These are phyloP conservation scores for Colletotrichum kahawae DNA, from an alignment of 2,329 filamentous ascomycete genomes.

Conservation along the genomic window DNA sequence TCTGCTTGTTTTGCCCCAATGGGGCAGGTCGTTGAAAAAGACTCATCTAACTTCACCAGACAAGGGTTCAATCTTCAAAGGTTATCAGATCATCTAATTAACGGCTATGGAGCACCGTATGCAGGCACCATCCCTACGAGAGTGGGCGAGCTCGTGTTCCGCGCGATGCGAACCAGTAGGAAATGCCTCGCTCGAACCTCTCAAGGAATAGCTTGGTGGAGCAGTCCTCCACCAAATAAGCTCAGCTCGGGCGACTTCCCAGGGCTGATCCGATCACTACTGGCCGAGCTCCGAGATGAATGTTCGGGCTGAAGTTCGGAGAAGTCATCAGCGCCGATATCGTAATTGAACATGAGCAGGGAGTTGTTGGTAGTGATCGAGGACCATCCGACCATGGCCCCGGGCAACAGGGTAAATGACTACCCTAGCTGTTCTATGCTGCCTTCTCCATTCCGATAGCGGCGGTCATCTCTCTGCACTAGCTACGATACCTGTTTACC, in stretches of 20 bases:
- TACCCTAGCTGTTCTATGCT: too few relatives aligned
- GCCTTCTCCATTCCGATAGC: too few relatives aligned
- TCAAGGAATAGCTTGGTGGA: not conserved
- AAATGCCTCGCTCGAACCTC: not conserved
- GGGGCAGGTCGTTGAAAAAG: conserved; percentile 5
- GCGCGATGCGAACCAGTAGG: not conserved
- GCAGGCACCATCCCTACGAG: not conserved
- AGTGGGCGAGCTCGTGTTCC: not conserved
- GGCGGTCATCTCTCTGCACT: too few relatives aligned
- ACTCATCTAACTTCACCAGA: not conserved
- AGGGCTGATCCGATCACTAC: not conserved
- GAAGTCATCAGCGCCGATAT: not conserved
- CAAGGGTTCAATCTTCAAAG: not conserved
- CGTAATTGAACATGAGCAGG: not conserved
- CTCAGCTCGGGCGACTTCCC: not conserved
- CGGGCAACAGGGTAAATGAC: too few relatives aligned
- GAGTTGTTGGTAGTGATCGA: not conserved
- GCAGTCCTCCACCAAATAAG: not conserved
- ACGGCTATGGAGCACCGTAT: not conserved
- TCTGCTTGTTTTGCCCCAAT: not conserved
- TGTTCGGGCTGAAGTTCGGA: not conserved
- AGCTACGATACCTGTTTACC: too few relatives aligned
- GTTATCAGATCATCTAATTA: conserved; percentile 19
- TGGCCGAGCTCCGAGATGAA: not conserved
- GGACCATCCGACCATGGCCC: too few relatives aligned